Evolutionary conservation across 2,329 filamentous ascomycete species (phyloP), one percentile per base, ranked within the genome.

Genomic region (Botrytis tulipae): DNA sequence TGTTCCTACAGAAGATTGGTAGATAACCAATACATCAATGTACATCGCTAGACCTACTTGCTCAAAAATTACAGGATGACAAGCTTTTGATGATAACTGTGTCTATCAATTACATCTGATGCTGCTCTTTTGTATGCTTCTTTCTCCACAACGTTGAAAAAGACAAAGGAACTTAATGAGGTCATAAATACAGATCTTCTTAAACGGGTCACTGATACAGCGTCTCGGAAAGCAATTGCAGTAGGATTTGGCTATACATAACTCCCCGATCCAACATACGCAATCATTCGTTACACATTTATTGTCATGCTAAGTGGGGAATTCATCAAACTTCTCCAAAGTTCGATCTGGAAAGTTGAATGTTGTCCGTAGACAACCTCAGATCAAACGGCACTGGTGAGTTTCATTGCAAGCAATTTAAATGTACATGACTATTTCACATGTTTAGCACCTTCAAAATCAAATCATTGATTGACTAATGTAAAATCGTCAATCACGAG

Each of bases 401-500:
- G 4, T 54, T 6, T 0, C 3, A 54, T 0, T n/a, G 6, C 16
- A 0, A 16, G 25, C 4, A 54, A 48, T 4, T 48, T 5, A 4
- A 25, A 0, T 48, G 12, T 48, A 25, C 22, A 12, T 5, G 46
- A 1, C 46, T 5, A 2, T 48, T 40, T 40, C 2, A 40, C 40
- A 40, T 40, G 10, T 12, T 10, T 40, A 40, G 12, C 46, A 25
- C 22, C 18, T 46, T 25, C 46, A 25, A 1, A 48, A 25, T 48
- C 48, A 54, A 2, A 54, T 16, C 7, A n/a, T 16, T 16, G 2
- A n/a, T 54, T n/a, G 48, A n/a, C 25, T 6, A 54, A 16, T 6
- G 12, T 6, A 7, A 5, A 37, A 12, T 40, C 6, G 4, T 22
- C 3, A 18, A 40, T 40, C 2, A 4, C 25, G 0, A n/a, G 4